These are phyloP conservation scores for Spirogloea muscicola DNA, from an alignment of 139 green algal genomes.

Conservation along the genomic window DNA sequence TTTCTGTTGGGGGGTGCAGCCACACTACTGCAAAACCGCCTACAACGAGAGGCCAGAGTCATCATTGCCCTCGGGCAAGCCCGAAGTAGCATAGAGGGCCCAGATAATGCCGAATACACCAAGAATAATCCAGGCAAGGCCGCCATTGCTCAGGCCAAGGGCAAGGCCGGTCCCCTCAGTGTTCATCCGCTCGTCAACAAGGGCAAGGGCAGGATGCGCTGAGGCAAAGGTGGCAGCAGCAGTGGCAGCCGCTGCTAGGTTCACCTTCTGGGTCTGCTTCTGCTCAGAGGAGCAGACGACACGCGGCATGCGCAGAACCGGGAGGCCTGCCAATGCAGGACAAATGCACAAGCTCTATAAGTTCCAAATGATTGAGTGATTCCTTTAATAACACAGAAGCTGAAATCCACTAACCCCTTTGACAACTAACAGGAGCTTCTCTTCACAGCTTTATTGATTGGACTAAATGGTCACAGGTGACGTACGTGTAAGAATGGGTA, in stretches of 20 bases:
- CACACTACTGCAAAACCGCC: too few species aligned
- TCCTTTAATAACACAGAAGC: background rate
- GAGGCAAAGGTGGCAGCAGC: slow-evolving; percentile 4
- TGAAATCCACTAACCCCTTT: too few species aligned
- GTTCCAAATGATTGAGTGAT: background rate
- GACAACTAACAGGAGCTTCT: background rate
- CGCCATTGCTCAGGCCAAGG: slow-evolving; percentile 37
- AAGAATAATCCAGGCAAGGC: slow-evolving; percentile 39
- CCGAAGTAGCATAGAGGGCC: slow-evolving; percentile 19
- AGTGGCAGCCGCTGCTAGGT: slow-evolving; percentile 15
- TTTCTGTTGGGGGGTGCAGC: too few species aligned
- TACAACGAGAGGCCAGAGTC: slow-evolving; percentile 45
- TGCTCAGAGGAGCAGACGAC: slow-evolving; percentile 13
- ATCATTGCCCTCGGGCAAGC: slow-evolving; percentile 31
- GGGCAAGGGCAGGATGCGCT: slow-evolving; percentile 23
- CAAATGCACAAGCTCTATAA: too few species aligned
- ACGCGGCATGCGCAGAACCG: background rate
- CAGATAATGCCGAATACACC: slow-evolving; percentile 42
- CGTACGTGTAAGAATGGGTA: background rate
- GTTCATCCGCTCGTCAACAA: slow-evolving; percentile 40
- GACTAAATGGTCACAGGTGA: background rate
- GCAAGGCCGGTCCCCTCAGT: slow-evolving; percentile 32
- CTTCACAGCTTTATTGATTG: too few species aligned
- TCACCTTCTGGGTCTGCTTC: background rate
- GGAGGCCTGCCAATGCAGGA: slow-evolving; percentile 8